Evolutionary conservation across 208 protist genomes (phyloP).

Genomic region (Leishmania tropica): DNA sequence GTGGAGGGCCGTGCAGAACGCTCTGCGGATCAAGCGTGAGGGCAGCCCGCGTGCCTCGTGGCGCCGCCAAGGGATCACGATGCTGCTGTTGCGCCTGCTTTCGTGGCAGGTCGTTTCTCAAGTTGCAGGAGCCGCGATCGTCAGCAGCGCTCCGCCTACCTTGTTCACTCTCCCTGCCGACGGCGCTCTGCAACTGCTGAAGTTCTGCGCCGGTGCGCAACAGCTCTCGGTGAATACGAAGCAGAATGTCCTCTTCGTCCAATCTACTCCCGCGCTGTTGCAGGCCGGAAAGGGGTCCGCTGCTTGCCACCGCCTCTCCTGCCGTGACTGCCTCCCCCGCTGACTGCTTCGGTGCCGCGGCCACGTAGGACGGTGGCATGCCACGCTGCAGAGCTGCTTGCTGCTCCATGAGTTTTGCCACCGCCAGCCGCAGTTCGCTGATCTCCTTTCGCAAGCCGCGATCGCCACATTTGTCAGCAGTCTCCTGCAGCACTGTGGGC

Average conservation of each 20-base stretch:
- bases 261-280: too few species aligned
- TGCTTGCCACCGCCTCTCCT: not conserved
- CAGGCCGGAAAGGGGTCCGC: slow-evolving; percentile 13
- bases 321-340: slow-evolving; percentile 1
- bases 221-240: slow-evolving; percentile 19
- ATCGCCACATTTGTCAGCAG: slow-evolving; percentile 6
- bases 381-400: slow-evolving; percentile 24
- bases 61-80: not conserved
- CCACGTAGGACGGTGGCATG: slow-evolving; percentile 9
- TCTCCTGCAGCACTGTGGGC: not conserved
- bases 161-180: not conserved
- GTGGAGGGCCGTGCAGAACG: slow-evolving; percentile 6
- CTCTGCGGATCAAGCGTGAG: slow-evolving; percentile 6
- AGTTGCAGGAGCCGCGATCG: too few species aligned
- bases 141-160: not conserved
- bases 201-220: slow-evolving; percentile 9
- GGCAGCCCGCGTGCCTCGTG: not conserved
- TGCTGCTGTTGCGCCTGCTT: not conserved
- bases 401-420: slow-evolving; percentile 44
- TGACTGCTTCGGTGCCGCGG: slow-evolving; percentile 20
- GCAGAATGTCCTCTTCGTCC: not conserved
- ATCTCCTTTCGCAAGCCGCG: slow-evolving; percentile 36
- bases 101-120: not conserved
- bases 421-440: slow-evolving; percentile 38
- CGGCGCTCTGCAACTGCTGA: slow-evolving; percentile 13